A percentile compares a stretch with the other conserved stretches of the same genome.
These are phyloP conservation scores for Botrytis deweyae DNA, from an alignment of 2,329 filamentous ascomycete genomes.

Conservation along the genomic window DNA sequence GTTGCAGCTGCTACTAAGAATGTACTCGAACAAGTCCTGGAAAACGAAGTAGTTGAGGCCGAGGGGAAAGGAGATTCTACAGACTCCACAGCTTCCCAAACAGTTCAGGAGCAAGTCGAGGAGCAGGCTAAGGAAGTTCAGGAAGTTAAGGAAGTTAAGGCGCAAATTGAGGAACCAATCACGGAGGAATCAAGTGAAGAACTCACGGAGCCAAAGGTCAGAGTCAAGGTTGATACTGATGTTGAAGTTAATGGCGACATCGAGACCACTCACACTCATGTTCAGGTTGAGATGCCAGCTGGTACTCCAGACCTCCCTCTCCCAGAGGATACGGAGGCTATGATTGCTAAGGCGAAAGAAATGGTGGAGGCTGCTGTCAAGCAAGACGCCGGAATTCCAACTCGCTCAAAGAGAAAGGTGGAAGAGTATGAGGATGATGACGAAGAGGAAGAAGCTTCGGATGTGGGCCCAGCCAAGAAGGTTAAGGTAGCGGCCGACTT, in stretches of 20 bases:
- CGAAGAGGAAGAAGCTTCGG: neutral
- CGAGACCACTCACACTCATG: constrained; percentile 69
- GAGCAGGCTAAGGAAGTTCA: neutral
- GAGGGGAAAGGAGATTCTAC: constrained; percentile 14
- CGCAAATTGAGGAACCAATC: neutral
- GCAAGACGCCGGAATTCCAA: constrained; percentile 43
- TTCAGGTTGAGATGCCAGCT: constrained; percentile 74
- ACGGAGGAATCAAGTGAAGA: constrained; percentile 30
- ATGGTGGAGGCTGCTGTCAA: constrained; percentile 76
- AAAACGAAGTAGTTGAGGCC: constrained; percentile 42
- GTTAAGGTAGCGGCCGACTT: constrained; percentile 73
- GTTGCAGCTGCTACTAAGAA: constrained; percentile 47
- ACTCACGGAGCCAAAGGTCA: constrained; percentile 59
- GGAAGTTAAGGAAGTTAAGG: constrained; percentile 28
- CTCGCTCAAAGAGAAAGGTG: constrained; percentile 49
- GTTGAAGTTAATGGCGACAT: constrained; percentile 55
- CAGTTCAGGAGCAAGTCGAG: neutral
- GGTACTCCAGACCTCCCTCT: constrained; percentile 65
- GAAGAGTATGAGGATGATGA: constrained; percentile 43
- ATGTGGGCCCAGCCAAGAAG: constrained; percentile 63
- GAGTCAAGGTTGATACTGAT: constrained; percentile 68
- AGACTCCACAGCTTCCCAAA: neutral
- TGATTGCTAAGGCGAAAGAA: constrained; percentile 82
- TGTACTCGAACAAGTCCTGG: constrained; percentile 47
- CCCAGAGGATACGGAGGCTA: constrained; percentile 74